A percentile compares a stretch with the other conserved stretches of the same genome.
Evolutionary conservation across 2,329 filamentous ascomycete species (phyloP).

Genomic region (Trichoderma oligosporum): DNA sequence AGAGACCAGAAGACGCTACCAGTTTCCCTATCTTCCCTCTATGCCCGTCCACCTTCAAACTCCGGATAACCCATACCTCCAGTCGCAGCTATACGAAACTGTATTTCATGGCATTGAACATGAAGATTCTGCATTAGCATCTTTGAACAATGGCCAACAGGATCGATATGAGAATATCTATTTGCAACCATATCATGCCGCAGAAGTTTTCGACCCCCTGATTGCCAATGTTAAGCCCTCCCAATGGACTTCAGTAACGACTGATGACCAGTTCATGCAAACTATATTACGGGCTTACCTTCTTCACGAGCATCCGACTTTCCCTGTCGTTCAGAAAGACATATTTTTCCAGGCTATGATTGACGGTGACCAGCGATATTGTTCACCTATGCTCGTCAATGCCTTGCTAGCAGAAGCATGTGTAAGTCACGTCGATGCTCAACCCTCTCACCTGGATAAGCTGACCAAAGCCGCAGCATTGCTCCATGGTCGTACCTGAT

Average conservation of each 20-base stretch:
- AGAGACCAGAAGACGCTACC: constrained; percentile 34
- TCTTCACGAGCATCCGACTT: constrained; percentile 32
- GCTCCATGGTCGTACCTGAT: constrained; percentile 2
- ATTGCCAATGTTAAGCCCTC: constrained; percentile 30
- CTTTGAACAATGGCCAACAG: not conserved
- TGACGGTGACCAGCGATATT: constrained; percentile 28
- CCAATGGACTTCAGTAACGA: constrained; percentile 33
- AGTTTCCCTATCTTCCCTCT: constrained; percentile 33
- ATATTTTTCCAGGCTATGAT: constrained; percentile 37
- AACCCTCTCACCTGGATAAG: not conserved
- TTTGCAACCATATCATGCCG: constrained; percentile 33
- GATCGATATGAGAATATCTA: constrained; percentile 19
- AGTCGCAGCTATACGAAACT: constrained; percentile 25
- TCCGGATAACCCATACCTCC: constrained; percentile 25
- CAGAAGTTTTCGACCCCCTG: constrained; percentile 29
- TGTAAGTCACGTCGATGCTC: constrained; percentile 30
- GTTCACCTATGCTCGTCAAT: constrained; percentile 37
- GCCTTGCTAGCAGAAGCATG: constrained; percentile 32
- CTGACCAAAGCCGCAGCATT: not conserved
- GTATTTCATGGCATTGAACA: not conserved
- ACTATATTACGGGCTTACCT: constrained; percentile 27
- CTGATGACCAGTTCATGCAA: constrained; percentile 32
- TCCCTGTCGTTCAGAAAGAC: constrained; percentile 34
- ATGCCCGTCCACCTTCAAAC: constrained; percentile 29
- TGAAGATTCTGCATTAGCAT: not conserved